Conservation (phyloP, 768 basidiomycete species). For the Lentinula sp. region DNA sequence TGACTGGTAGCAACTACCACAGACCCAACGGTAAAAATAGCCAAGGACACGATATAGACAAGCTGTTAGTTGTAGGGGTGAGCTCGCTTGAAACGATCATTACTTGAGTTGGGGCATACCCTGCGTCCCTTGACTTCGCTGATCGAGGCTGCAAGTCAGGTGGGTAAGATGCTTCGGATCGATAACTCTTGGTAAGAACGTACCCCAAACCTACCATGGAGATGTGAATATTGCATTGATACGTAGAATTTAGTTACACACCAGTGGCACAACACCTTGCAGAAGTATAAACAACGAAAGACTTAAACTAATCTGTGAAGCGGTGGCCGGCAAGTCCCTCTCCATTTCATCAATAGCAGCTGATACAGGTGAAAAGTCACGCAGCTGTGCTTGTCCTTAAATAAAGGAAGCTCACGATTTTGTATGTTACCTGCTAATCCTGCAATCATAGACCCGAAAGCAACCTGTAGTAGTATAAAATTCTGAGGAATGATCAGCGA, state of each 20-base stretch:
- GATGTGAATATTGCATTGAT: slow-evolving; percentile 16
- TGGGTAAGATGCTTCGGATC: background rate
- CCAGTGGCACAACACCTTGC: slow-evolving; percentile 60
- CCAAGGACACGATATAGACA: slow-evolving; percentile 48
- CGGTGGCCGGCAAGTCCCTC: slow-evolving; percentile 50
- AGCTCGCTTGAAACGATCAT: background rate
- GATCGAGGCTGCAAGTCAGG: slow-evolving; percentile 16
- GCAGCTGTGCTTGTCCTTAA: background rate
- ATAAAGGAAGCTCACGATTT: slow-evolving; percentile 41
- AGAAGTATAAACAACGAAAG: slow-evolving; percentile 68
- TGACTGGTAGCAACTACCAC: slow-evolving; percentile 50
- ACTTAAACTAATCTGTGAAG: slow-evolving; percentile 57
- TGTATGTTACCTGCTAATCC: slow-evolving; percentile 56
- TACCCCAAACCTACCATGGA: background rate
- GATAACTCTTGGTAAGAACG: background rate
- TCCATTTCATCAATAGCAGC: slow-evolving; percentile 62
- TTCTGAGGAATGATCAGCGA: slow-evolving; percentile 23
- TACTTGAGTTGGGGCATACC: slow-evolving; percentile 24
- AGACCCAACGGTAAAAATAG: slow-evolving; percentile 49
- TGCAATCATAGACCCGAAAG: slow-evolving; percentile 50
- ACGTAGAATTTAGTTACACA: slow-evolving; percentile 29
- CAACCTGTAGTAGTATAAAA: slow-evolving; percentile 37
- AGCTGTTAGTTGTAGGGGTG: slow-evolving; percentile 21
- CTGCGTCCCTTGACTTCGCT: slow-evolving; percentile 76
- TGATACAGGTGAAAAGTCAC: slow-evolving; percentile 17